phyloP scores from a whole-genome alignment of 805 yeast genomes.

The Zygoascus bituminiphila region DNA sequence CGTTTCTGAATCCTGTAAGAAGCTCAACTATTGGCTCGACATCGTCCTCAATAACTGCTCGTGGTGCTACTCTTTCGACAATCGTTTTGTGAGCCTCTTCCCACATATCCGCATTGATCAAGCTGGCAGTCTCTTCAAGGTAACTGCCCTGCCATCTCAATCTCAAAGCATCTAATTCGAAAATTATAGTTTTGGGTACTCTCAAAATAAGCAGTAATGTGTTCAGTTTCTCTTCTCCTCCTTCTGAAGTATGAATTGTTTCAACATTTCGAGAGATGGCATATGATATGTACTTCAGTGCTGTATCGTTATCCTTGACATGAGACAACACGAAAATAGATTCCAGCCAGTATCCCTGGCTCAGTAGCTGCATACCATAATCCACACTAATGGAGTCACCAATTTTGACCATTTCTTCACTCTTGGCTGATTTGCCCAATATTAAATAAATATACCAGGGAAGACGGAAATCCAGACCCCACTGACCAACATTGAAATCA shows the following conservation, averaged over 20 bases:
- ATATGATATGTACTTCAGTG: slow-evolving; percentile 35
- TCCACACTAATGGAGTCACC: slow-evolving; percentile 35
- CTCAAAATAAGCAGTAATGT: background rate
- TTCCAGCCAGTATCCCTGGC: slow-evolving; percentile 44
- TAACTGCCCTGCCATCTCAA: slow-evolving; percentile 43
- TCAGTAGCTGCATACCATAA: slow-evolving; percentile 46
- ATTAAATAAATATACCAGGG: slow-evolving; percentile 46
- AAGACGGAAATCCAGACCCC: slow-evolving; percentile 6
- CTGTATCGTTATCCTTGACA: slow-evolving; percentile 39
- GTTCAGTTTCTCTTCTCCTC: background rate
- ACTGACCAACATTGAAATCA: slow-evolving; percentile 3
- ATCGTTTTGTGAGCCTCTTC: slow-evolving; percentile 57
- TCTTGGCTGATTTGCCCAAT: slow-evolving; percentile 22
- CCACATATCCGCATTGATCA: slow-evolving; percentile 52
- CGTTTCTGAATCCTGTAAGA: slow-evolving; percentile 19
- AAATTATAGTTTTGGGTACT: background rate
- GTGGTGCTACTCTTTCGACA: slow-evolving; percentile 60
- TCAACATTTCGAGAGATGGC: slow-evolving; percentile 20
- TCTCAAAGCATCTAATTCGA: slow-evolving; percentile 39
- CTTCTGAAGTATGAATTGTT: slow-evolving; percentile 16
- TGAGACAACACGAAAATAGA: slow-evolving; percentile 59
- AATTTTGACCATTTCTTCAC: slow-evolving; percentile 11
- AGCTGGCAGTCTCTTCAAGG: slow-evolving; percentile 51
- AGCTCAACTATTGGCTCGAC: slow-evolving; percentile 17
- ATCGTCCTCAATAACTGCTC: slow-evolving; percentile 47